Percentiles rank a stretch among this genome's conserved stretches.
These are phyloP conservation scores for Xerocomellus dryophilus DNA, from an alignment of 768 basidiomycete species.

Conservation along the genomic window DNA sequence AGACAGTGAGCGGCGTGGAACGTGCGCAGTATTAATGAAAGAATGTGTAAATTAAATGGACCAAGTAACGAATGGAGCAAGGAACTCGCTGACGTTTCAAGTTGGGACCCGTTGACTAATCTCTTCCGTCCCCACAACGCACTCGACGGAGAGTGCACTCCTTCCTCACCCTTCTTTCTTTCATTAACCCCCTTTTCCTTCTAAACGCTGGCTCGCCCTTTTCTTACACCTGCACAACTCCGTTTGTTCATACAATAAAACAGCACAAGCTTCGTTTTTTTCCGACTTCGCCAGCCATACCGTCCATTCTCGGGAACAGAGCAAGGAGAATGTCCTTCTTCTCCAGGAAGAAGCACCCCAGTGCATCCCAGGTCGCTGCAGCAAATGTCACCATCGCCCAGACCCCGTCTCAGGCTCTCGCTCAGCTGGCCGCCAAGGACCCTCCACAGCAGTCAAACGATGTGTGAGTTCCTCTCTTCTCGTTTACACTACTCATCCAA, in stretches of 20 bases:
- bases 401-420: conserved; percentile 66
- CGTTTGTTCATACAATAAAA: conserved; percentile 12
- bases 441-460: conserved; percentile 31
- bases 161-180: conserved; percentile 1
- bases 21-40: conserved; percentile 4
- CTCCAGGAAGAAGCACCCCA: conserved; percentile 78
- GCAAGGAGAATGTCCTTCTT: conserved; percentile 90
- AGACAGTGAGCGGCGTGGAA: conserved; percentile 8
- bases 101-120: conserved; percentile 4
- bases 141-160: neutral
- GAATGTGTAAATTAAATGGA: conserved; percentile 1
- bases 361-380: conserved; percentile 40
- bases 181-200: conserved; percentile 12
- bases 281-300: conserved; percentile 49
- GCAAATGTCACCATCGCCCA: conserved; percentile 56
- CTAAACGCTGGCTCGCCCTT: conserved; percentile 26
- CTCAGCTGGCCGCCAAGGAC: conserved; percentile 46
- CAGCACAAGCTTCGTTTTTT: conserved; percentile 15
- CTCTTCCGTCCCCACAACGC: conserved; percentile 18
- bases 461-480: conserved; percentile 32
- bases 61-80: conserved; percentile 1
- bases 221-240: neutral
- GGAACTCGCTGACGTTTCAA: too few relatives aligned
- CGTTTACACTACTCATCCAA: conserved; percentile 1
- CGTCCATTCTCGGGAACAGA: conserved; percentile 60